phyloP scores from a whole-genome alignment of 2,329 filamentous ascomycete genomes.

The Botryotinia narcissicola region DNA sequence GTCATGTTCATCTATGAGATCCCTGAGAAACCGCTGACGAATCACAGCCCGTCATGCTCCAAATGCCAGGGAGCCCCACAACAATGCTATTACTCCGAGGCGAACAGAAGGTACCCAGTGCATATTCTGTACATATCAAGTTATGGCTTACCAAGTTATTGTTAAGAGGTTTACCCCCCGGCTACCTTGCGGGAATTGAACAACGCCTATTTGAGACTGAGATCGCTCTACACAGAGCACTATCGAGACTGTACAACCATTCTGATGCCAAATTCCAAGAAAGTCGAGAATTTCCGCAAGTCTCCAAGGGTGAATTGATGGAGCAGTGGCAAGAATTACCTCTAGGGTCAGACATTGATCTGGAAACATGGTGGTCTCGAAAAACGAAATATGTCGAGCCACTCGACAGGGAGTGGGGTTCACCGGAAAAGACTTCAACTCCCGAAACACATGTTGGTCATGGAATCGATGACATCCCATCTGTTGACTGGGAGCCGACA shows the following conservation, averaged over 20 bases:
- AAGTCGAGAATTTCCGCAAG: neutral
- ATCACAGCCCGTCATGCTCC: neutral
- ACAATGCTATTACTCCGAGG: neutral
- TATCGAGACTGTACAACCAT: neutral
- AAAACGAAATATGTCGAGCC: neutral
- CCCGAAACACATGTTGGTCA: neutral
- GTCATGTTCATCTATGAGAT: neutral
- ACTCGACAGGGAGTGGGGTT: neutral
- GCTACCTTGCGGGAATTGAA: neutral
- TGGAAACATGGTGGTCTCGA: neutral
- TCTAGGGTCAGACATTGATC: neutral
- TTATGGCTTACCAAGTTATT: neutral
- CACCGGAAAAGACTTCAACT: neutral
- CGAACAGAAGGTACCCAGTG: neutral
- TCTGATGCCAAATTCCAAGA: neutral
- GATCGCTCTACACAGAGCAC: neutral
- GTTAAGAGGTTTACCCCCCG: neutral
- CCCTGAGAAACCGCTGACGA: neutral
- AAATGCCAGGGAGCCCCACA: neutral
- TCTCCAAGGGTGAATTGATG: neutral
- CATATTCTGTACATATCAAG: neutral
- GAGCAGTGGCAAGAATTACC: neutral
- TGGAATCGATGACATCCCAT: neutral
- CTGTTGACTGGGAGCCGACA: neutral
- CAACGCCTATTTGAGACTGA: neutral